Base-by-base conservation (phyloP, 75 land plant genomes). In the Isoetes taiwanensis region DNA sequence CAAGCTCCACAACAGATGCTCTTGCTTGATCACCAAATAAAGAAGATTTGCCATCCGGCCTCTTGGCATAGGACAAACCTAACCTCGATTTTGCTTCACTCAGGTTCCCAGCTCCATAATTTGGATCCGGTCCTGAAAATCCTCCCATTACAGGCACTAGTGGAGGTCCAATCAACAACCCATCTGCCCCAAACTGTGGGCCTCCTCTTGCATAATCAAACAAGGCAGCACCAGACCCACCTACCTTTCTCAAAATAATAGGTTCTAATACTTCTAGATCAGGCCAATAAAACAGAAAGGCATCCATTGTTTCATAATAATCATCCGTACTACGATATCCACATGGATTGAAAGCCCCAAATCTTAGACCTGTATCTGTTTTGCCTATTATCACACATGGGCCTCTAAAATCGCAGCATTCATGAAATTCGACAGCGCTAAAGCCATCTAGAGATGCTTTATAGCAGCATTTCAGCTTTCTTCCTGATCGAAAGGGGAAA, bases 291-390 rank as follows among this genome's bases (percentile, higher is more conserved):
- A 87, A 87, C n/a, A 87, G 69, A 41, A 87, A 87, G 8, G 94
- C 82, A 56, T 87, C 87, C 43, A 87, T 76, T 1, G 72, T 80
- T 68, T 87, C 94, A 34, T 83, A 87, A 66, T 87, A 87, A 40
- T 87, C 94, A 62, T 87, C 89, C 5, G 94, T 87, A 73, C 89
- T 87, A 33, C 94, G 58, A 41, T 80, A 87, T 17, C 89, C 94
- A 32, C 80, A 79, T 10, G 94, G 89, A 38, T 65, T 84, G 70
- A 87, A 87, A 14, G 73, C 93, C 0, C 94, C 94, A 65, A 87
- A 87, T 53, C 75, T 75, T 61, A 76, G 64, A 34, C 81, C 79
- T 6, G 59, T 63, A 46, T 60, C 32, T 42, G 89, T 80, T 64
- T 71, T 67, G 33, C 84, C 94, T 9, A 80, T 67, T 38, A 87